Conservation (phyloP, 2,329 filamentous ascomycete genomes). For the Monilinia vaccinii-corymbosi region DNA sequence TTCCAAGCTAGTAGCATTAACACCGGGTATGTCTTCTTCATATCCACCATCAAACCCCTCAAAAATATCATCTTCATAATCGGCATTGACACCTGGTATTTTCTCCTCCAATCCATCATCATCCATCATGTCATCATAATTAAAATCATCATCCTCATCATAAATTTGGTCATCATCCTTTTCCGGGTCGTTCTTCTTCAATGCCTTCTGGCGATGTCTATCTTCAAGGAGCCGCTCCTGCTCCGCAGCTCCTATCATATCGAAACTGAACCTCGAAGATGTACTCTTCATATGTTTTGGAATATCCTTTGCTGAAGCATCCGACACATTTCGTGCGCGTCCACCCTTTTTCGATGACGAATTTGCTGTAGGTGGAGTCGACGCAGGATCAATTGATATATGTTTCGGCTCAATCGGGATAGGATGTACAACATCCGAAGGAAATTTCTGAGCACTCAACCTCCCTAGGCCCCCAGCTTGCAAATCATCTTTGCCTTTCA, state of each 20-base stretch:
- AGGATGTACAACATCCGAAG: slow-evolving; percentile 17
- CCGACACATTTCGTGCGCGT: slow-evolving; percentile 44
- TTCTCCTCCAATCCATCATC: slow-evolving; percentile 53
- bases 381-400: slow-evolving; percentile 23
- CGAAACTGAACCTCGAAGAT: slow-evolving; percentile 73
- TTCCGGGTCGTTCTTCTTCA: slow-evolving; percentile 39
- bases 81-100: slow-evolving; percentile 49
- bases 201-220: slow-evolving; percentile 56
- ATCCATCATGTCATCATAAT: slow-evolving; percentile 46
- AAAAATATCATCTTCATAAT: slow-evolving; percentile 28
- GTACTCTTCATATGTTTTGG: slow-evolving; percentile 65
- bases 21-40: slow-evolving; percentile 14
- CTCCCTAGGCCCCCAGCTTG: slow-evolving; percentile 9
- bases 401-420: slow-evolving; percentile 14
- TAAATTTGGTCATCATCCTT: slow-evolving; percentile 29
- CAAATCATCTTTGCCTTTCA: slow-evolving; percentile 20
- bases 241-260: slow-evolving; percentile 62
- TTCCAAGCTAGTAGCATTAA: slow-evolving; percentile 19
- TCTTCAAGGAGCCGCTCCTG: slow-evolving; percentile 65
- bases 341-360: slow-evolving; percentile 16
- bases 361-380: slow-evolving; percentile 20
- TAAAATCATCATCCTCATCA: slow-evolving; percentile 49
- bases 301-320: slow-evolving; percentile 36
- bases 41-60: slow-evolving; percentile 15
- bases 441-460: slow-evolving; percentile 15